Conservation (phyloP, 176 grass and related monocot genomes). For the Zoysia pacifica region DNA sequence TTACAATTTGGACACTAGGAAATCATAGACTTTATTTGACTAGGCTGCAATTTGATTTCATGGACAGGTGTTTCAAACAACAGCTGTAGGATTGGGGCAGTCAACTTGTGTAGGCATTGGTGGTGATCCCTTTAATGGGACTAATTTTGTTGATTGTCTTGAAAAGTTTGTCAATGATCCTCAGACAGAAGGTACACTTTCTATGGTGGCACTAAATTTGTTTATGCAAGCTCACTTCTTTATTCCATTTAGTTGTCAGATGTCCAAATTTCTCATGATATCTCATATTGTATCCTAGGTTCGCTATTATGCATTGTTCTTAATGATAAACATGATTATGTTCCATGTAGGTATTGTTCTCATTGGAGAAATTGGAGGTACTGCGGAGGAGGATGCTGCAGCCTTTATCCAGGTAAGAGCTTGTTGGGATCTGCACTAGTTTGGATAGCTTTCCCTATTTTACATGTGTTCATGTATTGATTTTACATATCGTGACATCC, state of each 20-base stretch:
- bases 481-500: neutral
- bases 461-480: conserved; percentile 1
- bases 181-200: conserved; percentile 93
- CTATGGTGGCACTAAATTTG: neutral
- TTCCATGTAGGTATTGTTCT: conserved; percentile 76
- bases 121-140: conserved; percentile 96
- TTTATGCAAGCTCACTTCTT: neutral
- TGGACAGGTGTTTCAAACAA: conserved; percentile 93
- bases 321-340: conserved; percentile 12
- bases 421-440: conserved; percentile 3
- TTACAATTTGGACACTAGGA: neutral
- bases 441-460: conserved; percentile 11
- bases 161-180: conserved; percentile 92
- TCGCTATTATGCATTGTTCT: conserved; percentile 21
- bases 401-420: conserved; percentile 80
- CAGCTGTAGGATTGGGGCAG: conserved; percentile 89
- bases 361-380: conserved; percentile 99
- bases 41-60: conserved; percentile 30
- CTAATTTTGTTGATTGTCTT: conserved; percentile 97
- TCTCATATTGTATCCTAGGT: neutral
- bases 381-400: conserved; percentile 97
- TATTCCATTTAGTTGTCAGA: neutral
- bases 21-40: conserved; percentile 23
- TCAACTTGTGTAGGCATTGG: conserved; percentile 98
- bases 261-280: neutral